Base-by-base conservation (phyloP, 2,329 filamentous ascomycete genomes). In the Alternaria viburni region DNA sequence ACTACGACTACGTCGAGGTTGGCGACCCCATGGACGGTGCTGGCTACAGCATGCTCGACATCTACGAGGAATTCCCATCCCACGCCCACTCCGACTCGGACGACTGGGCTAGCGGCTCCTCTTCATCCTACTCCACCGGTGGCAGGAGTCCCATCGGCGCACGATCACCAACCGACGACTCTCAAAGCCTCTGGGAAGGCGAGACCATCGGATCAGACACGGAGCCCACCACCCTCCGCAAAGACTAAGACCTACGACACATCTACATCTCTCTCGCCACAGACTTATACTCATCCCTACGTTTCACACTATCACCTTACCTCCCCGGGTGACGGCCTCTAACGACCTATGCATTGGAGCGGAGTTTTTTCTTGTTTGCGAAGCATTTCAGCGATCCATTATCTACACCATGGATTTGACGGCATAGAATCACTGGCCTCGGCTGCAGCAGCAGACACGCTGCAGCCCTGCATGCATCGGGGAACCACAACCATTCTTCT, bases 1-100 rank as follows among this genome's bases (percentile, higher is more conserved):
- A 97, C 71, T 97, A 98, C 81, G 94, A 97, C 74, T 97, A 93
- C 71, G 89, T 97, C 64, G 94, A 97, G 83, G 82, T 90, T 62
- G 95, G 95, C 72, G 91, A 96, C 62, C 80, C 81, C 17, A 77
- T 82, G 63, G 81, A 84, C 51, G 78, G 82, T 52, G 63, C 65
- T 56, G 85, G 86, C 69, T 84, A 85, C 41, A 86, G 83, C 63
- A 80, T 89, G 66, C 83, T 86, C 55, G 85, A 85, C 57, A 82
- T 89, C 46, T 86, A 88, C 68, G 86, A 86, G 69, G 80, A 82
- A 54, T 83, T 83, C 67, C 81, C 81, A 62, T 78, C 81, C 1
- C 74, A 86, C 49, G 86, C 87, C 54, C 74, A 86, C 49, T 86
- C 87, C 54, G 90, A 94, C 69, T 93, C 91, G 73, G 93, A 97